Base-by-base conservation (phyloP, 768 basidiomycete genomes). In the Rhodosporidiobolus sp. region DNA sequence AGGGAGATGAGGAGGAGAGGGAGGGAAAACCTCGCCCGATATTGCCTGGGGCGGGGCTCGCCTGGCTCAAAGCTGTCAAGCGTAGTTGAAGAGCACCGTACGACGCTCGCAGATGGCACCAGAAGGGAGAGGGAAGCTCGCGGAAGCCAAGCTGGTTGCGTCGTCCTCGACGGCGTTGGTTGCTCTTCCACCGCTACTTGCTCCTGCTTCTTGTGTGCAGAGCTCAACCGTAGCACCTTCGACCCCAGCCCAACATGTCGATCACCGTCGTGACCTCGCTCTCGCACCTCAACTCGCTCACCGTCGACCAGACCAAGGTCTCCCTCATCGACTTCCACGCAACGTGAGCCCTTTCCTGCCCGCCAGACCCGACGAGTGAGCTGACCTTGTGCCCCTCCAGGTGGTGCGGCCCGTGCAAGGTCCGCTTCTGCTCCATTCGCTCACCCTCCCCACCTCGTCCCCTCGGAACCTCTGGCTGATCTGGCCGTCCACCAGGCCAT, bases 351-450 rank as follows among this genome's bases (percentile, higher is more conserved):
- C 30, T n/a, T 17, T 24, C 20, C 0, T 1, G 28, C 34, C 11
- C 28, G 0, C 17, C 9, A 11, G 8, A 2, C 20, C 9, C 26
- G 1, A 3, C 30, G 12, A 24, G 7, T 5, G 4, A 20, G 45
- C 20, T 55, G 19, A n/a, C 10, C n/a, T 22, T 22, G 32, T 4
- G 7, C 53, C 9, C 8, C 24, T 22, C 8, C 43, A 38, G 55
- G 45, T 62, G 72, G 76, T 77, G 77, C 50, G 74, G 72, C 7
- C 77, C 77, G 0, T 77, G 77, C 69, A 75, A 73, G 63, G 70
- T 72, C 34, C 32, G 63, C 7, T n/a, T 7, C 4, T 24, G 45
- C 38, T 38, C 38, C n/a, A n/a, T n/a, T n/a, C n/a, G n/a, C n/a
- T n/a, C n/a, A n/a, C n/a, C n/a, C 55, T 57, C 46, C 30, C 8